These are phyloP conservation scores for Breynia disticha DNA, from an alignment of 441 rosid species.

Conservation along the genomic window DNA sequence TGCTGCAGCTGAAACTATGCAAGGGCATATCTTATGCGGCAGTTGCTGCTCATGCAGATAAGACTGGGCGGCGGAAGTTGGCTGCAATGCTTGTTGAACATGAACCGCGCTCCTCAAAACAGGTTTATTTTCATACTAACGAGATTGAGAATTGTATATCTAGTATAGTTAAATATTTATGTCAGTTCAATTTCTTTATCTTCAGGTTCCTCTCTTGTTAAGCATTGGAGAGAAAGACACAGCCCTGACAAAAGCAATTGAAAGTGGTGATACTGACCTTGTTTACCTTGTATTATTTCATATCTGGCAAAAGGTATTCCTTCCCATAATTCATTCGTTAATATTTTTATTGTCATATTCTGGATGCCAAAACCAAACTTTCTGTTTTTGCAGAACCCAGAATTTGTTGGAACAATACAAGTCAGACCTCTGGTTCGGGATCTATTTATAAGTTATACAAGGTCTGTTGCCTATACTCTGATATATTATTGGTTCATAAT, in stretches of 20 bases:
- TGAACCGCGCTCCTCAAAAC: constrained; percentile 93
- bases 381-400: constrained; percentile 62
- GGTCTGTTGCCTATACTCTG: constrained; percentile 28
- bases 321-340: not conserved
- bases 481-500: not conserved
- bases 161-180: not conserved
- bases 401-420: constrained; percentile 86
- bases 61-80: constrained; percentile 77
- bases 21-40: constrained; percentile 96
- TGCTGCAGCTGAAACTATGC: constrained; percentile 75
- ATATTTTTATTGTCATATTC: not conserved
- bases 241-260: constrained; percentile 88
- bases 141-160: not conserved
- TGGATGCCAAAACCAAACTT: not conserved
- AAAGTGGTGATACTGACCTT: constrained; percentile 95
- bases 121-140: constrained; percentile 31
- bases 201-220: constrained; percentile 84
- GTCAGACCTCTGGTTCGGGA: constrained; percentile 79
- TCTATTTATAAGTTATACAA: constrained; percentile 65
- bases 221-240: constrained; percentile 97
- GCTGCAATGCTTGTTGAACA: constrained; percentile 97
- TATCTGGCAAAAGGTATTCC: constrained; percentile 85
- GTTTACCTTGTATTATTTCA: constrained; percentile 92
- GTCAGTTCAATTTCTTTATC: constrained; percentile 11
- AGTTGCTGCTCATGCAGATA: constrained; percentile 98